These are phyloP conservation scores for Geotrichum carabidarum DNA, from an alignment of 1,139 yeast species.

Conservation along the genomic window DNA sequence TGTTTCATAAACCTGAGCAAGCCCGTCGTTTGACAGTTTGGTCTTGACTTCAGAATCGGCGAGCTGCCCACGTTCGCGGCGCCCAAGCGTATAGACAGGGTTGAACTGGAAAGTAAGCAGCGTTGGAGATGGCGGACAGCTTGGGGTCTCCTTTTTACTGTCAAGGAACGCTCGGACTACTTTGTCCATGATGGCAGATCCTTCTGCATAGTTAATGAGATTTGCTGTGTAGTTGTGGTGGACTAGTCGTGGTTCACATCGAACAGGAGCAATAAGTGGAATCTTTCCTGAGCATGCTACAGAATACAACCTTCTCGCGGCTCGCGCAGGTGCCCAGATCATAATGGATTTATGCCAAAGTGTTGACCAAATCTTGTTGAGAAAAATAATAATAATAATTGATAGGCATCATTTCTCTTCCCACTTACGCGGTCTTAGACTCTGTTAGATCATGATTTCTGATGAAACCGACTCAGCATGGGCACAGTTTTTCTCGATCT, in stretches of 20 bases:
- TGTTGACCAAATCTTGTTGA: no score
- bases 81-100: constrained; percentile 86
- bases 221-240: constrained; percentile 15
- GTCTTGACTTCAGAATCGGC: constrained; percentile 33
- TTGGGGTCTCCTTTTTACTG: constrained; percentile 41
- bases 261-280: constrained; percentile 1
- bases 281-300: constrained; percentile 13
- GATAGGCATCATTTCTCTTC: no score
- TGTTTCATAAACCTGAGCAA: constrained; percentile 60
- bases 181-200: constrained; percentile 49
- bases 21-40: constrained; percentile 29
- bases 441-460: neutral
- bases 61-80: constrained; percentile 58
- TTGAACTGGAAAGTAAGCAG: constrained; percentile 74
- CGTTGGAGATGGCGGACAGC: constrained; percentile 49
- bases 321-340: no score
- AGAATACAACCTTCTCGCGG: neutral
- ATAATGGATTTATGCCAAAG: no score
- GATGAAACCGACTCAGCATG: neutral
- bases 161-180: constrained; percentile 60
- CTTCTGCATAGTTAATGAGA: constrained; percentile 10
- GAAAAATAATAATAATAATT: no score
- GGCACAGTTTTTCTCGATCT: neutral
- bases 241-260: constrained; percentile 7
- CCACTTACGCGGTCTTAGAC: no score